phyloP scores from a whole-genome alignment of 805 yeast genomes.

The Saccharomycopsis microspora region DNA sequence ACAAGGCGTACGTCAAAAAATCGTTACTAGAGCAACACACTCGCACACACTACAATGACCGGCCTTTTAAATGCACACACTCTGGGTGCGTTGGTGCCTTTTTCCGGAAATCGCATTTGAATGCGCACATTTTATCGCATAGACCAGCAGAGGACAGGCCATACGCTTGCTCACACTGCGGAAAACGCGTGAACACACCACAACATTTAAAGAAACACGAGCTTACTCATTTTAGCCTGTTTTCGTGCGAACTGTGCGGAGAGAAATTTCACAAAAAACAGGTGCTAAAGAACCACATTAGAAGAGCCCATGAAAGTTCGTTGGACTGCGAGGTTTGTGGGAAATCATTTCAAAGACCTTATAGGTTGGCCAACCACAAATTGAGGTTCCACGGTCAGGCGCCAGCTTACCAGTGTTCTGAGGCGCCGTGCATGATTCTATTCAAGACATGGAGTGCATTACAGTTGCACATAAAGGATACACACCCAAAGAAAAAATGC shows the following conservation, averaged over 20 bases:
- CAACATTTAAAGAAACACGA: constrained; percentile 84
- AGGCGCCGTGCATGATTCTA: constrained; percentile 44
- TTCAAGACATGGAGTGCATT: constrained; percentile 68
- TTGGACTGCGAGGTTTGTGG: constrained; percentile 48
- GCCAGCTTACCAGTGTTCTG: constrained; percentile 49
- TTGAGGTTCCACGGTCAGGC: constrained; percentile 50
- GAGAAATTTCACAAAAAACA: constrained; percentile 68
- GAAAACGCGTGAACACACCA: constrained; percentile 66
- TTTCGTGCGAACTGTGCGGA: constrained; percentile 53
- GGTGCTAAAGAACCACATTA: constrained; percentile 60
- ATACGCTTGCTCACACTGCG: constrained; percentile 59
- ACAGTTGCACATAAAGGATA: constrained; percentile 57
- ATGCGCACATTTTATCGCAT: constrained; percentile 64
- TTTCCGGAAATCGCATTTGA: constrained; percentile 67
- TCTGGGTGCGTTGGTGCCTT: constrained; percentile 53
- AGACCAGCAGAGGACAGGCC: constrained; percentile 42
- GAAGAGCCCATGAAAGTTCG: constrained; percentile 44
- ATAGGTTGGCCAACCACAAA: constrained; percentile 55
- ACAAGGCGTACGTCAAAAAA: constrained; percentile 70
- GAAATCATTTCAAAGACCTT: constrained; percentile 51
- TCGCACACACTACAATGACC: constrained; percentile 63
- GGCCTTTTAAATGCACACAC: constrained; percentile 57
- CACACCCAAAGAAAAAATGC: constrained; percentile 64
- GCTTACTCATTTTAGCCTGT: constrained; percentile 63
- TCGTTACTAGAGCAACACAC: constrained; percentile 74